Evolutionary conservation across 129 eudicot genomes (phyloP), one percentile per base, ranked within the genome.

Genomic region (Smallanthus sonchifolius): DNA sequence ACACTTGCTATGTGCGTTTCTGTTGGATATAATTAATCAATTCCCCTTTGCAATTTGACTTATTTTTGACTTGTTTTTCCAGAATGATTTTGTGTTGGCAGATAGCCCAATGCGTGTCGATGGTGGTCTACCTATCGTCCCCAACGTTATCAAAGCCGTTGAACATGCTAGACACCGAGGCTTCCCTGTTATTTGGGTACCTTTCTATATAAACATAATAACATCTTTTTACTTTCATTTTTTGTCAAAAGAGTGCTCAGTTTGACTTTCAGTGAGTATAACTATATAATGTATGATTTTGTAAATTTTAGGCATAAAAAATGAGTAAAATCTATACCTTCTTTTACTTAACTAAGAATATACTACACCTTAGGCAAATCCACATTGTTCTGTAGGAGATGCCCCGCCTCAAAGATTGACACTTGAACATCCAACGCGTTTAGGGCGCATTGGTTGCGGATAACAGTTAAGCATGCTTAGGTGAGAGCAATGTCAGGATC

Each of bases 161-260:
- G 87, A 95, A 48, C 48, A 82, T 62, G 96, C 99, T 54, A 81
- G 99, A 80, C 75, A 42, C 39, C 90, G 88, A 62, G 85, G 86
- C 32, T 83, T 87, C 76, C 92, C 79, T 28, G 69, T 95, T 54
- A 70, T 87, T 75, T 95, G 99, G 99, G 99, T 95, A 84, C 63
- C 47, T 39, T 61, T 36, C 5, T 76, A 6, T 54, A 6, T 1
- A 3, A 13, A 44, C 6, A 49, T 49, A 15, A 15, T 6, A n/a
- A 15, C 19, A 3, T 48, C 9, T 55, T 14, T 55, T 14, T 55
- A 47, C 20, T 55, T 14, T 28, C 16, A 16, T 51, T 51, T 3
- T 51, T 52, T 24, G 4, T 51, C 57, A 51, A 16, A 5, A 14
- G 28, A n/a, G 9, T 51, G 28, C 0, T 51, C 57, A 17, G 7